phyloP scores from a whole-genome alignment of 768 basidiomycete species.

The Agaricus subrufescens region DNA sequence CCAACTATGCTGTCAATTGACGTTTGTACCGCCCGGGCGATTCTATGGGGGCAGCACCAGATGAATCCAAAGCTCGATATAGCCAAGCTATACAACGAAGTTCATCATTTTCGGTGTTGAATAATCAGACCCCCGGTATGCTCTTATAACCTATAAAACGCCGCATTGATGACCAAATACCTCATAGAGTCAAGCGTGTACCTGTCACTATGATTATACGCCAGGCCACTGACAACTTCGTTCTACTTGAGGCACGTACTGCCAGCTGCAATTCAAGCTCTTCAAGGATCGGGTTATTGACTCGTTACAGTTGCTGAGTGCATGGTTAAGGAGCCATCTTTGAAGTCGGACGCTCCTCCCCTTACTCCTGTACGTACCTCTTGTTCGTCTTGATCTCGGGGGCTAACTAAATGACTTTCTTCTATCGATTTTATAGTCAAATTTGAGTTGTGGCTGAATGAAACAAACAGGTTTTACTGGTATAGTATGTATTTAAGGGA shows the following conservation, averaged over 20 bases:
- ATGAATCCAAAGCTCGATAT: constrained; percentile 24
- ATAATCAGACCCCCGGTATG: constrained; percentile 28
- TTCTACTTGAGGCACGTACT: constrained; percentile 19
- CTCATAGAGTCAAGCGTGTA: constrained; percentile 12
- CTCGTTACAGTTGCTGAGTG: constrained; percentile 13
- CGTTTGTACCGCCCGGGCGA: constrained; percentile 26
- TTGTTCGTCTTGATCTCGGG: background rate
- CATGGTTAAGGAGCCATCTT: constrained; percentile 4
- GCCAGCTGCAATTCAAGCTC: constrained; percentile 30
- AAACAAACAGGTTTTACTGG: too few species aligned
- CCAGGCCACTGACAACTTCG: background rate
- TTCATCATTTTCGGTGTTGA: constrained; percentile 28
- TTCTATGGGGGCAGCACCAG: constrained; percentile 25
- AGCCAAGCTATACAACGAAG: constrained; percentile 17
- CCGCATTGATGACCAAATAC: background rate
- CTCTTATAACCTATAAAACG: background rate
- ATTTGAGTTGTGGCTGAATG: background rate
- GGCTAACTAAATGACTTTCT: too few species aligned
- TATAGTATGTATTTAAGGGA: too few species aligned
- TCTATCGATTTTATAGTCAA: background rate
- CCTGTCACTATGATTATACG: background rate
- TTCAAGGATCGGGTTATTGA: constrained; percentile 20
- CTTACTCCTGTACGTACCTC: background rate
- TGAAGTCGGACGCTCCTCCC: constrained; percentile 2
- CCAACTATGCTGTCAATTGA: background rate